Percentiles rank a stretch among this genome's conserved stretches.
These are phyloP conservation scores for Rhynchospora tenuis DNA, from an alignment of 176 grass and related monocot species.

Conservation along the genomic window DNA sequence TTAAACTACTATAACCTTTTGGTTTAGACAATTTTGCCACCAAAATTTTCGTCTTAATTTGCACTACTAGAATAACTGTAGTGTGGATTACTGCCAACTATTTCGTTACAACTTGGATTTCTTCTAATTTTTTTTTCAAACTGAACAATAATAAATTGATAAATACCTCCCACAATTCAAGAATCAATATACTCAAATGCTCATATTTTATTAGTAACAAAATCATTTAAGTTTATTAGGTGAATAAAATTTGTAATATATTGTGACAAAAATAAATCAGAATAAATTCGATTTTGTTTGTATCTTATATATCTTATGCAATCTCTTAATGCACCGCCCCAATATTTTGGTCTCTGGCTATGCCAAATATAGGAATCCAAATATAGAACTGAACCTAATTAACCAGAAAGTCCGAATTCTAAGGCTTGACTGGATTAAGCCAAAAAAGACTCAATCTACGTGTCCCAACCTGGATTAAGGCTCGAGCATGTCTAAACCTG, in stretches of 20 bases:
- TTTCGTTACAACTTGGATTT: no score
- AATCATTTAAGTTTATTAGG: no score
- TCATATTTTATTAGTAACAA: not conserved
- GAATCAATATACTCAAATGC: not conserved
- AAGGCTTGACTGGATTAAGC: not conserved
- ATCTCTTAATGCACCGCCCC: not conserved
- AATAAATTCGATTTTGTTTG: not conserved
- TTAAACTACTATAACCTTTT: not conserved
- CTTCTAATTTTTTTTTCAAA: not conserved
- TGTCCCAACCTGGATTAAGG: not conserved
- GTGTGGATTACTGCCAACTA: no score
- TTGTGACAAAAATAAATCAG: not conserved
- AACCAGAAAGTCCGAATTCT: no score
- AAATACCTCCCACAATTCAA: not conserved
- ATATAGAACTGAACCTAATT: no score
- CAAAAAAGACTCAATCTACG: not conserved
- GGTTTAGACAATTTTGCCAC: not conserved
- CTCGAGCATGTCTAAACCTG: no score
- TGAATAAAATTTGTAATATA: not conserved
- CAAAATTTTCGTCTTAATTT: constrained; percentile 3
- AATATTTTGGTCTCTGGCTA: not conserved
- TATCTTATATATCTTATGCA: not conserved
- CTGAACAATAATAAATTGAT: not conserved
- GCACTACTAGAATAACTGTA: not conserved
- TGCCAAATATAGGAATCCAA: not conserved